phyloP scores from a whole-genome alignment of 768 basidiomycete genomes.

The Lyophyllum shimeji region DNA sequence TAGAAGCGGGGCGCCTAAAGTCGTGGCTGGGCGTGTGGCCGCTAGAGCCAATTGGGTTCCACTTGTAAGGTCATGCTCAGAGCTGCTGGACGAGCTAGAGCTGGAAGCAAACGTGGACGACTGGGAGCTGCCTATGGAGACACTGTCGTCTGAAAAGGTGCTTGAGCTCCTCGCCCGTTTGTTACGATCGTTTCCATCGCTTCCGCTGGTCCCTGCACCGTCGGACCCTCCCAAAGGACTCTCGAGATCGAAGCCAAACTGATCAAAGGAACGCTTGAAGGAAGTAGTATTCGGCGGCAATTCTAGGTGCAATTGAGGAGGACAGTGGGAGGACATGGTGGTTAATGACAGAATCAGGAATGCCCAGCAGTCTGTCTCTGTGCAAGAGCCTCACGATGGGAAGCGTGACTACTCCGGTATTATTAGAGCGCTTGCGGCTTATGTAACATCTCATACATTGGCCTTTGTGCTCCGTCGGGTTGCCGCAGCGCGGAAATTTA shows the following conservation, averaged over 20 bases:
- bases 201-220: slow-evolving; percentile 25
- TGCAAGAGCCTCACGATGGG: slow-evolving; percentile 16
- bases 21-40: slow-evolving; percentile 15
- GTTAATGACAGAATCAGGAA: slow-evolving; percentile 16
- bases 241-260: slow-evolving; percentile 57
- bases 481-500: not conserved
- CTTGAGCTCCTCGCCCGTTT: slow-evolving; percentile 59
- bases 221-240: slow-evolving; percentile 33
- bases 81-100: slow-evolving; percentile 17
- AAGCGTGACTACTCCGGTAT: slow-evolving; percentile 7
- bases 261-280: slow-evolving; percentile 61
- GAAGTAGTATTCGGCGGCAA: slow-evolving; percentile 49
- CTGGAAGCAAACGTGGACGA: slow-evolving; percentile 34
- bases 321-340: slow-evolving; percentile 42
- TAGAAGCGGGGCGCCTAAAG: slow-evolving; percentile 19
- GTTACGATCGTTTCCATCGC: slow-evolving; percentile 48
- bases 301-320: slow-evolving; percentile 55
- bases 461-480: not conserved
- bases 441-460: slow-evolving; percentile 6
- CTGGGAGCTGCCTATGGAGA: slow-evolving; percentile 32
- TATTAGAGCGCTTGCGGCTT: slow-evolving; percentile 16
- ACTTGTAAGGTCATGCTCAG: slow-evolving; percentile 4
- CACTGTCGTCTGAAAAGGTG: slow-evolving; percentile 38
- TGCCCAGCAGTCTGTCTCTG: slow-evolving; percentile 9
- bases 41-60: slow-evolving; percentile 8